Percentiles rank a stretch among this genome's conserved stretches.
Evolutionary conservation across 495 filamentous ascomycete genomes (phyloP).

Genomic region (Lepraria neglecta): DNA sequence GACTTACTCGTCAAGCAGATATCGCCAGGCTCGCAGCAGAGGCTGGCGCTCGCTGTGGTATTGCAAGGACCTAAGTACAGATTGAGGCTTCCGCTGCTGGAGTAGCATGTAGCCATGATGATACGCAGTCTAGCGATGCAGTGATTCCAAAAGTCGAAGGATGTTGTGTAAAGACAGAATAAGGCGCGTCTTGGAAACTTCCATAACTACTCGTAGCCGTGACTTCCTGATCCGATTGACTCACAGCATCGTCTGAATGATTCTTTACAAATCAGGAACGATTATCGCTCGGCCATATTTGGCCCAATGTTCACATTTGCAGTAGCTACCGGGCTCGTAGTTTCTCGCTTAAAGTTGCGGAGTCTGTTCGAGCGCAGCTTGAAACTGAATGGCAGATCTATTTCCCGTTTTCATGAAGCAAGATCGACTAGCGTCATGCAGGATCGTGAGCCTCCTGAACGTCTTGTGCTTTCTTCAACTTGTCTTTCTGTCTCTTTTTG

Average conservation of each 20-base stretch:
- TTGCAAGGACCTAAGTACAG: conserved; percentile 19
- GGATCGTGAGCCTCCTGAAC: neutral
- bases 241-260: too few relatives aligned
- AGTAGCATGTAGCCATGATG: conserved; percentile 18
- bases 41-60: conserved; percentile 1
- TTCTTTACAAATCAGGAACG: too few relatives aligned
- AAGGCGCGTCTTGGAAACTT: neutral
- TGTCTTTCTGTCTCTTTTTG: conserved; percentile 26
- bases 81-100: neutral
- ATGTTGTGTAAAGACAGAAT: neutral
- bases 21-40: conserved; percentile 19
- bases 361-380: too few relatives aligned
- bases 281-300: too few relatives aligned
- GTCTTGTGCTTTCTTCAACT: conserved; percentile 5
- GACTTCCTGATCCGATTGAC: too few relatives aligned
- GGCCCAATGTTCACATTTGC: too few relatives aligned
- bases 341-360: too few relatives aligned
- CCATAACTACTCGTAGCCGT: too few relatives aligned
- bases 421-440: neutral
- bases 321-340: too few relatives aligned
- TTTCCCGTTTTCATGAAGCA: too few relatives aligned
- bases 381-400: too few relatives aligned
- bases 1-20: conserved; percentile 17
- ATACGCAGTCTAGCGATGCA: conserved; percentile 2
- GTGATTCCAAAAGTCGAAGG: neutral